These are phyloP conservation scores for Musa schizocarpa DNA, from an alignment of 176 grass and related monocot genomes.

Conservation along the genomic window DNA sequence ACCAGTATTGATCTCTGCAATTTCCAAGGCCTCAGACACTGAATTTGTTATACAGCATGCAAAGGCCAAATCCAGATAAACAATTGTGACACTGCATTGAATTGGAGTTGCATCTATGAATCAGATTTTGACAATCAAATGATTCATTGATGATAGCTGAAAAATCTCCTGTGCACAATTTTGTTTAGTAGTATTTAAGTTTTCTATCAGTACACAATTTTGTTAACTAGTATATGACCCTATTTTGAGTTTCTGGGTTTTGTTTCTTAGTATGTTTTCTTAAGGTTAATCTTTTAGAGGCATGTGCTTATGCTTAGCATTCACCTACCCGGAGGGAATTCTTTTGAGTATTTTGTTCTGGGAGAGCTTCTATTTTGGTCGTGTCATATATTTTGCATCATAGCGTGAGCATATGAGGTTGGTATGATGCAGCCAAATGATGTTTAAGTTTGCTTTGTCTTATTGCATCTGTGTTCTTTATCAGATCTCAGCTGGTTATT, in stretches of 20 bases:
- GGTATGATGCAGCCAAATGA: too few relatives aligned
- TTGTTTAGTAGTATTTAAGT: constrained; percentile 28
- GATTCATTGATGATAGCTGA: constrained; percentile 15
- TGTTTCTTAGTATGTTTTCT: not conserved
- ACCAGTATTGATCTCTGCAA: constrained; percentile 48
- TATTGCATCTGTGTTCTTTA: too few relatives aligned
- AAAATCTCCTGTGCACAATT: constrained; percentile 25
- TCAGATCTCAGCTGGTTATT: too few relatives aligned
- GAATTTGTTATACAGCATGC: constrained; percentile 42
- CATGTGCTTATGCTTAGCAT: not conserved
- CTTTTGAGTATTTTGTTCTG: not conserved
- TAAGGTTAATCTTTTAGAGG: not conserved
- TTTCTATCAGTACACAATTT: not conserved
- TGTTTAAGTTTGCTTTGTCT: too few relatives aligned
- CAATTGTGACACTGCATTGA: constrained; percentile 57
- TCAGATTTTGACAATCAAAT: constrained; percentile 43
- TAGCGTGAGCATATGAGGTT: too few relatives aligned
- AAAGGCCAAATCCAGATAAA: constrained; percentile 56
- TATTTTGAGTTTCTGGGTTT: not conserved
- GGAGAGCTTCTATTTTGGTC: too few relatives aligned
- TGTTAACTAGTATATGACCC: not conserved
- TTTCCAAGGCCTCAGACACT: constrained; percentile 51
- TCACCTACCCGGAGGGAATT: not conserved
- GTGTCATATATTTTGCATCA: too few relatives aligned
- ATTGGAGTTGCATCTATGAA: constrained; percentile 44